Base-by-base conservation (phyloP, 495 filamentous ascomycete genomes). In the Neurospora intermedia region DNA sequence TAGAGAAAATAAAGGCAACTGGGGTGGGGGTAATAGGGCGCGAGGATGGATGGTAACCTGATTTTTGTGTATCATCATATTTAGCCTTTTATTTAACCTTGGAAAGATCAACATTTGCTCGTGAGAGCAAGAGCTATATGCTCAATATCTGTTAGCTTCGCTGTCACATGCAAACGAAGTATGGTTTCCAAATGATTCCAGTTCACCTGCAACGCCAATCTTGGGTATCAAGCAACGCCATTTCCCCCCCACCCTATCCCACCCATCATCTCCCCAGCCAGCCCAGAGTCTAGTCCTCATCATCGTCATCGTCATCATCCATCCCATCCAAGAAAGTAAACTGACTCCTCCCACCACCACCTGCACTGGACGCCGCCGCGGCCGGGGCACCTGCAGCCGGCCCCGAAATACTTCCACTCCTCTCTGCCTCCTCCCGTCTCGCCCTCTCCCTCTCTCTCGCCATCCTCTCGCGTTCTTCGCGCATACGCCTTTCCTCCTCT, bases 251-350 rank as follows among this genome's bases (percentile, higher is more conserved):
- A 5, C 5, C 8, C 1, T 59, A 27, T 13, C 4, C 20, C 48
- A 23, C 4, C 11, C 10, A 23, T 23, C 10, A 23, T 1, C 13
- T 54, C 46, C 23, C 20, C 20, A 59, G 20, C 20, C 20, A 3
- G 20, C 10, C 20, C 46, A 27, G 4, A 31, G 4, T 62, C 69
- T 76, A 75, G 27, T 78, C 72, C 23, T 73, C 77, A 62, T 79
- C 81, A 27, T 80, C 84, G 10, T 87, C 84, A 71, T 88, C 86
- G 70, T 87, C 86, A 69, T 88, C 86, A 73, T 89, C 86, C 59
- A 87, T 81, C 73, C 81, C 80, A 27, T 79, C 84, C 75, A 84
- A 78, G 73, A 87, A 88, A n/a, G 84, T 85, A 69, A 87, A 85
- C 77, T 87, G 87, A 74, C 80, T 82, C 75, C 83, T 84, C 42